Conservation (phyloP, 495 filamentous ascomycete genomes). For the Penicillium roqueforti region DNA sequence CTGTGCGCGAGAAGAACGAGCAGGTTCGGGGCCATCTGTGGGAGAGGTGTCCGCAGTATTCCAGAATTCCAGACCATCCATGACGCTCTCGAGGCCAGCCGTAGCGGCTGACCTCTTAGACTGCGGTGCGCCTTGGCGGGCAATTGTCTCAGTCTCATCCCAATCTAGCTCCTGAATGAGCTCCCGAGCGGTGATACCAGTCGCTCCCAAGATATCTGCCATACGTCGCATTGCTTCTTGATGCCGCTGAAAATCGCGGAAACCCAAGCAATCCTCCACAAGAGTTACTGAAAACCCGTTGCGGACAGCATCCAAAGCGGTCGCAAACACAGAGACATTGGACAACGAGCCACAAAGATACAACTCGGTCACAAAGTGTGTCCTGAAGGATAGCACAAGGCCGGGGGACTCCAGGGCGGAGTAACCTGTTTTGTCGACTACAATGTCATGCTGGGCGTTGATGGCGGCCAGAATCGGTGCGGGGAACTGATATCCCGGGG, state of each 20-base stretch:
- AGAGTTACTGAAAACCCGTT: slow-evolving; percentile 83
- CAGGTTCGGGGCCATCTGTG: slow-evolving; percentile 21
- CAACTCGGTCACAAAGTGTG: slow-evolving; percentile 81
- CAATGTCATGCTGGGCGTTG: slow-evolving; percentile 54
- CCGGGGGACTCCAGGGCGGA: slow-evolving; percentile 77
- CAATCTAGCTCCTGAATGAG: slow-evolving; percentile 53
- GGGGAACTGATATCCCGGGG: slow-evolving; percentile 64
- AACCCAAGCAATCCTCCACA: slow-evolving; percentile 87
- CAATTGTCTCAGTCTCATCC: slow-evolving; percentile 43
- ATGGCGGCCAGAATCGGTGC: slow-evolving; percentile 54
- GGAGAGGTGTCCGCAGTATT: slow-evolving; percentile 7
- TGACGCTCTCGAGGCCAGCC: slow-evolving; percentile 36
- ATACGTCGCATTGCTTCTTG: slow-evolving; percentile 73
- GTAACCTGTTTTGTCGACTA: slow-evolving; percentile 78
- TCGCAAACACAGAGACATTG: slow-evolving; percentile 88
- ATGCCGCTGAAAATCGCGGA: slow-evolving; percentile 66
- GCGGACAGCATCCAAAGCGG: slow-evolving; percentile 81
- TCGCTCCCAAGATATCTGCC: slow-evolving; percentile 68
- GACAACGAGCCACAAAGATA: slow-evolving; percentile 87
- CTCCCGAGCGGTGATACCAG: slow-evolving; percentile 54
- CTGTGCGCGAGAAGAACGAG: slow-evolving; percentile 17
- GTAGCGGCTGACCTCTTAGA: slow-evolving; percentile 19
- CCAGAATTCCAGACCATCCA: slow-evolving; percentile 35
- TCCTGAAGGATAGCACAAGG: slow-evolving; percentile 66
- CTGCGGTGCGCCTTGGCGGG: slow-evolving; percentile 18